Conservation (phyloP, 2,329 filamentous ascomycete species). For the Lizonia empirigonia region DNA sequence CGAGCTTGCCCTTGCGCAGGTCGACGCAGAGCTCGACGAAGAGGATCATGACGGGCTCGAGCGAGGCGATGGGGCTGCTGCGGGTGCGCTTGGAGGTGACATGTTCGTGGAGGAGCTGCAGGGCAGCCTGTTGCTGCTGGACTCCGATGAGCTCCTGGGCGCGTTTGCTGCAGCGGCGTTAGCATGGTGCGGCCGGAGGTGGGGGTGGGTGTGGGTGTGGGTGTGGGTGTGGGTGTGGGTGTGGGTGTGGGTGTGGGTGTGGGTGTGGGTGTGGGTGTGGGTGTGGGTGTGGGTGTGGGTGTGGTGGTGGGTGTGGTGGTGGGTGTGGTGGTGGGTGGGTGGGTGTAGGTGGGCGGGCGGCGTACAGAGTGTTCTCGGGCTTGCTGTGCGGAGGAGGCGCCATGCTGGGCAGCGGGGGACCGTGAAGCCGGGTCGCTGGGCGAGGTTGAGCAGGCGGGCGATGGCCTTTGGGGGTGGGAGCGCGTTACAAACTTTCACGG, state of each 20-base stretch:
- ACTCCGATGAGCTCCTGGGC: slow-evolving; percentile 99
- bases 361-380: slow-evolving; percentile 90
- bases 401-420: slow-evolving; percentile 61
- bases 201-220: slow-evolving; percentile 1
- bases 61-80: slow-evolving; percentile 92
- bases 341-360: slow-evolving; percentile 11
- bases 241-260: slow-evolving; percentile 15
- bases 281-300: background rate
- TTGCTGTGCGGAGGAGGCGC: slow-evolving; percentile 96
- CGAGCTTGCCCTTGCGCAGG: slow-evolving; percentile 95
- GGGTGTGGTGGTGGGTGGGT: slow-evolving; percentile 12
- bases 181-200: slow-evolving; percentile 20
- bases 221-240: background rate
- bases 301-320: background rate
- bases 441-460: slow-evolving; percentile 17
- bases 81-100: slow-evolving; percentile 97
- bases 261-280: background rate
- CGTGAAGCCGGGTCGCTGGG: slow-evolving; percentile 35
- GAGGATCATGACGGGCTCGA: slow-evolving; percentile 98
- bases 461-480: slow-evolving; percentile 16
- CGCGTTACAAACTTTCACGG: too few species aligned
- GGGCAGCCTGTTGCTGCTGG: slow-evolving; percentile 86
- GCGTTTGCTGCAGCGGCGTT: slow-evolving; percentile 59
- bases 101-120: slow-evolving; percentile 97
- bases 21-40: slow-evolving; percentile 97